These are phyloP conservation scores for Articulospora tetracladia DNA, from an alignment of 495 filamentous ascomycete genomes.

Conservation along the genomic window DNA sequence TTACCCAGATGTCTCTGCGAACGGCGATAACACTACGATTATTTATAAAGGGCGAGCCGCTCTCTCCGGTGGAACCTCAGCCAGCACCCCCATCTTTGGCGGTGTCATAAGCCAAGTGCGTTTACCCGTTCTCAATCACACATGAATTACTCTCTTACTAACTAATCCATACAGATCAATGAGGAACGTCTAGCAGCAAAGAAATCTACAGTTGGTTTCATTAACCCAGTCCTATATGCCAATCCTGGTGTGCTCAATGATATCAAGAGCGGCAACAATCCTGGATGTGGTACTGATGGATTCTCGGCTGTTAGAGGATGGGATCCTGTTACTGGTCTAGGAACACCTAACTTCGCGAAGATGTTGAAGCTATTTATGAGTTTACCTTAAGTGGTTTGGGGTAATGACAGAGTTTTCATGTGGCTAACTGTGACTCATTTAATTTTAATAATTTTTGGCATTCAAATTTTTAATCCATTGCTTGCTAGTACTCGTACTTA, in stretches of 20 bases:
- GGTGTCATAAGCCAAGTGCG: background rate
- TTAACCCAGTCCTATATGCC: constrained; percentile 47
- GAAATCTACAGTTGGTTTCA: background rate
- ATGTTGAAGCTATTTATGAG: constrained; percentile 25
- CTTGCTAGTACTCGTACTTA: too few relatives aligned
- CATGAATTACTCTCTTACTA: too few relatives aligned
- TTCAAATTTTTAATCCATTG: too few relatives aligned
- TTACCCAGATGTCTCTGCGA: constrained; percentile 68
- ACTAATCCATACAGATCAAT: background rate
- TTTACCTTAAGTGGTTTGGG: background rate
- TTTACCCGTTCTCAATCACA: background rate
- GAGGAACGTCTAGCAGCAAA: background rate
- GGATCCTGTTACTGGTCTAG: constrained; percentile 37
- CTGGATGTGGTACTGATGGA: constrained; percentile 43
- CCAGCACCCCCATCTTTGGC: constrained; percentile 1
- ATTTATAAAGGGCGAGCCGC: constrained; percentile 33
- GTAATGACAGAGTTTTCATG: too few relatives aligned
- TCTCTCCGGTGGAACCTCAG: constrained; percentile 30
- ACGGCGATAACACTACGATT: constrained; percentile 28
- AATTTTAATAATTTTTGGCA: too few relatives aligned
- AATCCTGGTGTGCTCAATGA: constrained; percentile 44
- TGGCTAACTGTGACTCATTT: too few relatives aligned
- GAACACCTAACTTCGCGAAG: constrained; percentile 48
- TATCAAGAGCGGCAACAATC: constrained; percentile 41
- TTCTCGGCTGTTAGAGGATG: constrained; percentile 39